These are phyloP conservation scores for Eleusine coracana DNA, from an alignment of 176 grass and related monocot species.

Conservation along the genomic window DNA sequence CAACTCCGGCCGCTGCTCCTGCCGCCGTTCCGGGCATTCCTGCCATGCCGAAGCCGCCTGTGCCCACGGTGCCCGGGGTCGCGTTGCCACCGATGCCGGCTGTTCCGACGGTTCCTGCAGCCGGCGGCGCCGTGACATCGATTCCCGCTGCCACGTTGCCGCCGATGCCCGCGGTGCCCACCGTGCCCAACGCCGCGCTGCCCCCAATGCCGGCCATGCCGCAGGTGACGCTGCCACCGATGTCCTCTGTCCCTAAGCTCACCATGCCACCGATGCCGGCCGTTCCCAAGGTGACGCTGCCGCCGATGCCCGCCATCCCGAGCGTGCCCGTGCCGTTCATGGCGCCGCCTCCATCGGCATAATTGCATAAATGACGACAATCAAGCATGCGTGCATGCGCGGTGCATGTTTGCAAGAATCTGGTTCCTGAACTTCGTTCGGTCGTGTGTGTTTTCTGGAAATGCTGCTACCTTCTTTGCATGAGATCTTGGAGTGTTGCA, in stretches of 20 bases:
- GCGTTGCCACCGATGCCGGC: background rate
- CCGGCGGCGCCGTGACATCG: background rate
- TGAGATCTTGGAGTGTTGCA: too few species aligned
- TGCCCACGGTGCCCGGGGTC: conserved; percentile 12
- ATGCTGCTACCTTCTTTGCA: too few species aligned
- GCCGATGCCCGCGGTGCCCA: background rate
- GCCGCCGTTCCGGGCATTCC: background rate
- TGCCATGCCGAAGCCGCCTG: background rate
- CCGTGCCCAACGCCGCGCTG: background rate
- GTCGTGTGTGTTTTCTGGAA: too few species aligned
- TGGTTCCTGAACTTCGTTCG: too few species aligned
- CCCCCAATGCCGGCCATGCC: conserved; percentile 11
- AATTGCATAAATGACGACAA: too few species aligned
- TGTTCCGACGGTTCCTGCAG: background rate
- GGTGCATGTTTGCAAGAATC: too few species aligned
- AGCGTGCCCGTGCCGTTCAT: conserved; percentile 28
- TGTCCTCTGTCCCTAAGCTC: conserved; percentile 25
- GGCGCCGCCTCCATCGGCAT: conserved; percentile 37
- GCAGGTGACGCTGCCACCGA: background rate
- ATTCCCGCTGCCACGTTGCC: background rate
- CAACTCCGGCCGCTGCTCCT: background rate
- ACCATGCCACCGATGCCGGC: background rate
- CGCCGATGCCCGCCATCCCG: conserved; percentile 27
- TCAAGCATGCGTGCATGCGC: too few species aligned
- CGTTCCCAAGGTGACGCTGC: conserved; percentile 11